Evolutionary conservation across 1,284 basidiomycete species (phyloP), one percentile per base, ranked within the genome.

Genomic region (Ustilago vetiveriae): DNA sequence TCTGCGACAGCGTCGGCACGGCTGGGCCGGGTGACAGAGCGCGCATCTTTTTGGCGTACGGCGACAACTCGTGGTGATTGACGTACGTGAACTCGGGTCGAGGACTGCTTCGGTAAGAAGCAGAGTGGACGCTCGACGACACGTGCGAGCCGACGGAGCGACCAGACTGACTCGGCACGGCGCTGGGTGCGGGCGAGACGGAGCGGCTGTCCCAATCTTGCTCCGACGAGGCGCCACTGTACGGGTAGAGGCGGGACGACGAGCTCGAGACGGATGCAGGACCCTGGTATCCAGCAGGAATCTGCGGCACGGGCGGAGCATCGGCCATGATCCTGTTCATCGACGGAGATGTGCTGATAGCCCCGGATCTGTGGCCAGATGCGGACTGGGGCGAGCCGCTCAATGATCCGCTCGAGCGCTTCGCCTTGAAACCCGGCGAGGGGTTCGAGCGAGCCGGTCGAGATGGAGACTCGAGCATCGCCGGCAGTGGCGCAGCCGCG

Each of bases 21-120:
- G 63, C 51, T 13, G 69, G 72, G 35, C 59, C 49, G 4, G 74
- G 59, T 0, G 72, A 72, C 27, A 76, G 45, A 17, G 72, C 41
- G 3, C 74, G 54, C 53, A 76, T 66, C 69, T 73, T 74, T 26
- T 66, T 60, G 35, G 62, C 59, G 41, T 70, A 59, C 2, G 69
- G 69, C 39, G 69, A 67, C n/a, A 72, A 49, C 42, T 66, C 63
- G 52, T 72, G 69, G 32, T 63, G 50, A 47, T 72, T 66, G 56
- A 60, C 59, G 39, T 72, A 72, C 26, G 69, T 33, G 42, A 53
- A 67, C 37, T 72, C 64, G 22, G 69, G 41, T 17, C 49, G 50
- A 6, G 69, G 72, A 49, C 58, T 68, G 60, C 42, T 58, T 23
- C 59, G 63, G 37, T 51, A 43, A 14, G 62, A 62, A 6, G 44